Evolutionary conservation across 2,329 filamentous ascomycete species (phyloP), one percentile per base, ranked within the genome.

Genomic region (Ceratocystiopsis minuta): DNA sequence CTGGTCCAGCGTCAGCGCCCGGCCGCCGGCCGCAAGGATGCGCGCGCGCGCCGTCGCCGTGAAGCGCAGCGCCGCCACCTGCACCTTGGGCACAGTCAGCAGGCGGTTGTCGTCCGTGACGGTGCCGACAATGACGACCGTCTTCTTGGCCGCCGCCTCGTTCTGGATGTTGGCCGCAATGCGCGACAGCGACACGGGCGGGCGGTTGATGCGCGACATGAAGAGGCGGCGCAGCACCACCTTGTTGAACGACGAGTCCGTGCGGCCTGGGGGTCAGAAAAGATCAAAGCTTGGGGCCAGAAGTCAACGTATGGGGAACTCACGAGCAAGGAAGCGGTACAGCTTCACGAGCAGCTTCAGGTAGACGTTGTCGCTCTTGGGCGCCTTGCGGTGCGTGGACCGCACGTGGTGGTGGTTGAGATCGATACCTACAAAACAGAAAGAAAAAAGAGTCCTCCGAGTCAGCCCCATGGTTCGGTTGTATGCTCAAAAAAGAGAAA

Each of bases 351-450:
- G 73, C 63, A 95, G 78, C 76, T 88, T 88, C 57, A 94, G 74
- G 70, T 95, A 94, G 60, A 88, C 84, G 75, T 95, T 94, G 72
- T 93, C 83, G 72, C 82, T 93, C 82, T 95, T 95, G 61, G 87
- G 84, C 55, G 84, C 85, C 76, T 82, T 85, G 67, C 86, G 84
- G 75, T 94, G 86, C 53, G 74, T 78, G 61, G 60, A 66, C 61
- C 72, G 72, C 60, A 76, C 71, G 64, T 80, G 76, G 66, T 80
- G 75, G 55, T 67, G 66, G 64, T 77, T 68, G 58, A 80, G 68
- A 75, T 80, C 75, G 66, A 79, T 78, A 76, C 75, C 74, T 78
- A 65, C 61, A 63, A 50, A 54, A 59, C 53, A 57, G 51, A 60
- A 60, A 40, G 42, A 44, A 47, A 36, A 33, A 48, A 50, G 49